Base-by-base conservation (phyloP, 148 eudicot genomes). In the Silene latifolia region DNA sequence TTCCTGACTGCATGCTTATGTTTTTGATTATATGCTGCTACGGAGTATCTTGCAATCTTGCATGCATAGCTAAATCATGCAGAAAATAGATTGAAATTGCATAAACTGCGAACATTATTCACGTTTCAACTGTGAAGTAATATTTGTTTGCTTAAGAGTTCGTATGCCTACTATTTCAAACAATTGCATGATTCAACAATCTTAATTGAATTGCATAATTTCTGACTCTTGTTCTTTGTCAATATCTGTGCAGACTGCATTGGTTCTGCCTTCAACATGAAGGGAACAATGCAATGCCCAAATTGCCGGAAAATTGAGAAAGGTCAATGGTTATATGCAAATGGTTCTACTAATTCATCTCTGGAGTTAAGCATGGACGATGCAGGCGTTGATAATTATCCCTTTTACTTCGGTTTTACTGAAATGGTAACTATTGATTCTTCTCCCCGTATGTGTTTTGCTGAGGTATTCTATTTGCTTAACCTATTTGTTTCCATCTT, bases 221-320 rank as follows among this genome's bases (percentile, higher is more conserved):
- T 56, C 3, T 70, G 51, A 15, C 8, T 7, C 44, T 8, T 39
- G 56, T 51, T 51, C 56, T 13, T 24, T 73, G 25, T 75, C 25
- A 53, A 61, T 78, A 72, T 25, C 35, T 54, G 20, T 21, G 73
- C 89, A 91, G 97, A 89, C 78, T 91, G 93, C 85, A 91, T 91
- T 67, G 97, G 93, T 21, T 91, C 97, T 27, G 90, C 90, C 67
- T 91, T 91, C 65, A 91, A 91, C 69, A 63, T 74, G 69, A 91
- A 89, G 79, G 93, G 91, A 76, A 79, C 63, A 66, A 91, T 89
- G 97, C 90, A 89, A 83, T 91, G 97, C 85, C 97, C 97, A 35
- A 91, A 89, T 72, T 91, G 97, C 77, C 86, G 90, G 23, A 80
- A 86, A 73, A 76, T 87, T 76, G 97, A 91, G 89, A 77, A 79